Evolutionary conservation across 441 rosid genomes (phyloP).

Genomic region (Brassica balearica): DNA sequence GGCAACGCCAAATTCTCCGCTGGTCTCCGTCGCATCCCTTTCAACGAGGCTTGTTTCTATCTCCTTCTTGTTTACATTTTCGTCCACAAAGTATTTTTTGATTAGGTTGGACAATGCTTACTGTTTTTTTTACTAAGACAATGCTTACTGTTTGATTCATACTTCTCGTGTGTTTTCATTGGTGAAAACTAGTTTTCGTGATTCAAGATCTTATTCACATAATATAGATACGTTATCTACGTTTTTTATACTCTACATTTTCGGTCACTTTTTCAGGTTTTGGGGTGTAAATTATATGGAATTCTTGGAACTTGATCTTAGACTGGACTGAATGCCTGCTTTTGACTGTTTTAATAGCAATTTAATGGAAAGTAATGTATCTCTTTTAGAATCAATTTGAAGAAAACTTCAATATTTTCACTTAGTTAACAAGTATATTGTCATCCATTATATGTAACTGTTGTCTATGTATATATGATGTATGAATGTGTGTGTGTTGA

Average conservation of each 20-base stretch:
- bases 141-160: slow-evolving; percentile 11
- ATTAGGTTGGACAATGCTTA: slow-evolving; percentile 2
- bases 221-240: neutral
- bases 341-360: slow-evolving; percentile 36
- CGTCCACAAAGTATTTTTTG: neutral
- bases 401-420: slow-evolving; percentile 1
- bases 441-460: slow-evolving; percentile 4
- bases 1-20: slow-evolving; percentile 31
- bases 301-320: slow-evolving; percentile 29
- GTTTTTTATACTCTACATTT: neutral
- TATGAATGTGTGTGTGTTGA: neutral
- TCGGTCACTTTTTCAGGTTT: slow-evolving; percentile 2
- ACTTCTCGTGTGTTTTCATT: neutral
- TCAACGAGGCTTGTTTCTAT: slow-evolving; percentile 40
- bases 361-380: slow-evolving; percentile 25
- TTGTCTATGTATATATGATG: slow-evolving; percentile 11
- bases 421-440: slow-evolving; percentile 21
- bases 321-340: slow-evolving; percentile 26
- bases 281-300: neutral
- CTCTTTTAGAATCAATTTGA: neutral
- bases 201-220: slow-evolving; percentile 11
- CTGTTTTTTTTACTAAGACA: neutral
- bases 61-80: neutral
- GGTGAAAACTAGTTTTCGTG: slow-evolving; percentile 4
- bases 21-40: slow-evolving; percentile 46